phyloP scores from a whole-genome alignment of 2,329 filamentous ascomycete genomes.

The Davidsoniella eucalypti region DNA sequence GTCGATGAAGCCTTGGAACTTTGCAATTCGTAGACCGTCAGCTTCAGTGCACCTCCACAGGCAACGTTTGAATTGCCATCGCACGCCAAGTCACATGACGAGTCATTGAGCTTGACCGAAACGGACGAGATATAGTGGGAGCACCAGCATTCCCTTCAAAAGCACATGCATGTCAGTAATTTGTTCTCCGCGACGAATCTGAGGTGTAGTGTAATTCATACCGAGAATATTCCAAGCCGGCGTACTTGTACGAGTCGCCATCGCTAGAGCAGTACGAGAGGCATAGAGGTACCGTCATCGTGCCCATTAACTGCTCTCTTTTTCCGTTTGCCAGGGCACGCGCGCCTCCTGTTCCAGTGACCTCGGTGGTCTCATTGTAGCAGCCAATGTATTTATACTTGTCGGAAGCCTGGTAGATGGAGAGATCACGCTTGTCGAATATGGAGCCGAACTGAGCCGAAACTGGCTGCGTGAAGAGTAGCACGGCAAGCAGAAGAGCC shows the following conservation, averaged over 20 bases:
- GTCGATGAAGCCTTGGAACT: not conserved
- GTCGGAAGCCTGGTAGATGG: slow-evolving; percentile 21
- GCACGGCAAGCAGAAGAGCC: not conserved
- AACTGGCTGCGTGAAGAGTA: not conserved
- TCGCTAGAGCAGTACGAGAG: slow-evolving; percentile 32
- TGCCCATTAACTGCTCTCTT: slow-evolving; percentile 24
- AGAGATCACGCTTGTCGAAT: slow-evolving; percentile 10
- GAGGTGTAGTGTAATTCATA: slow-evolving; percentile 16
- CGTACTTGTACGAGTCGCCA: slow-evolving; percentile 28
- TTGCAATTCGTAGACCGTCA: slow-evolving; percentile 27
- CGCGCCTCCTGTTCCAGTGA: slow-evolving; percentile 25
- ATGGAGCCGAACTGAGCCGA: no score
- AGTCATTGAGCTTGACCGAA: slow-evolving; percentile 29
- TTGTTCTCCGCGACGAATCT: not conserved
- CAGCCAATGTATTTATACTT: slow-evolving; percentile 38
- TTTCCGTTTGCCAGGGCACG: slow-evolving; percentile 30
- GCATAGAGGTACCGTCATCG: slow-evolving; percentile 36
- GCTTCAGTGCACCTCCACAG: slow-evolving; percentile 36
- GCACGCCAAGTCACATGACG: slow-evolving; percentile 34
- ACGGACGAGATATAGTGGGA: slow-evolving; percentile 31
- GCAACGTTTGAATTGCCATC: slow-evolving; percentile 33
- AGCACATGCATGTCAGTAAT: not conserved
- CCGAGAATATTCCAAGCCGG: slow-evolving; percentile 38
- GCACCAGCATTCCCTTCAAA: slow-evolving; percentile 42
- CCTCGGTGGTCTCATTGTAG: slow-evolving; percentile 38